A percentile compares a stretch with the other conserved stretches of the same genome.
phyloP scores from a whole-genome alignment of 2,329 filamentous ascomycete species.

The Drechmeria coniospora region DNA sequence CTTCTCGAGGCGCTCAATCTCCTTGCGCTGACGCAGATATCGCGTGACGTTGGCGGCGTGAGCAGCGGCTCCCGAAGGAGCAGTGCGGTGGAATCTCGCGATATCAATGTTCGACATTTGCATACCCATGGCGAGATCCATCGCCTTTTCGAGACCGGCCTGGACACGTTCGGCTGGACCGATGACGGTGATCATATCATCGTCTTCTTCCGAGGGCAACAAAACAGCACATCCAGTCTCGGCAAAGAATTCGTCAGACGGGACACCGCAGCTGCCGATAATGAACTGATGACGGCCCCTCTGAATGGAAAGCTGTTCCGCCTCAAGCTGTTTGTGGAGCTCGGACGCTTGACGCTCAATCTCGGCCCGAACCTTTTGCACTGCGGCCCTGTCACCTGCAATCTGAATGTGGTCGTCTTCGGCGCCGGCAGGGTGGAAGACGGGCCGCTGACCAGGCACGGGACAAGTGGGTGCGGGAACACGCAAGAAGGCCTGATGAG shows the following conservation, averaged over 20 bases:
- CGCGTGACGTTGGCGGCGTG: slow-evolving; percentile 79
- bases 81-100: slow-evolving; percentile 60
- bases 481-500: slow-evolving; percentile 61
- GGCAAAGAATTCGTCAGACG: slow-evolving; percentile 71
- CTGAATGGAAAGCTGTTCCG: slow-evolving; percentile 70
- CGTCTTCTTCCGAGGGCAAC: slow-evolving; percentile 61
- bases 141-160: slow-evolving; percentile 63
- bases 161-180: slow-evolving; percentile 63
- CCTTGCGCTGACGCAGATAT: slow-evolving; percentile 69
- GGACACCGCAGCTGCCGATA: slow-evolving; percentile 66
- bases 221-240: slow-evolving; percentile 86
- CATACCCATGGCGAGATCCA: slow-evolving; percentile 80
- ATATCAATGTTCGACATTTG: slow-evolving; percentile 73
- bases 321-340: slow-evolving; percentile 57
- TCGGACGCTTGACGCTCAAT: slow-evolving; percentile 68
- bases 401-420: slow-evolving; percentile 67
- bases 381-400: slow-evolving; percentile 69
- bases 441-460: slow-evolving; percentile 46
- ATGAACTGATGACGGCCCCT: slow-evolving; percentile 90
- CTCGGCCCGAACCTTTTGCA: slow-evolving; percentile 63
- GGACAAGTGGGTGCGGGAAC: slow-evolving; percentile 51
- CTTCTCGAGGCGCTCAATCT: slow-evolving; percentile 69
- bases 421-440: slow-evolving; percentile 54
- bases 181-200: slow-evolving; percentile 71
- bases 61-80: slow-evolving; percentile 53